Conservation (phyloP, 345 rosid species). For the Gossypium anomalum region DNA sequence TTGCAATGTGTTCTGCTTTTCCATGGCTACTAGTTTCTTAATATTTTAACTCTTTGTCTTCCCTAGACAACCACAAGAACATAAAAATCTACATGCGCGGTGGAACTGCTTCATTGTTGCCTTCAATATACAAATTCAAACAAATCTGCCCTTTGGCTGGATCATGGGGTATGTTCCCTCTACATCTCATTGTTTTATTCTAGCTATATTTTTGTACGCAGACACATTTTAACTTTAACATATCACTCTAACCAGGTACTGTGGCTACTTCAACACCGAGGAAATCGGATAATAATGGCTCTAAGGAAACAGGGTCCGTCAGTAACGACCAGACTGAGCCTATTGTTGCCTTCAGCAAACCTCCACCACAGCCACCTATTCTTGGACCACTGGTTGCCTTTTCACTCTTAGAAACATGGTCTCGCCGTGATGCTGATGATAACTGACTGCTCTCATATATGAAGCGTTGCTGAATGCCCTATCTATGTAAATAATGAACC, state of each 20-base stretch:
- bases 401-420: constrained; percentile 45
- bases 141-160: constrained; percentile 26
- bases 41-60: not conserved
- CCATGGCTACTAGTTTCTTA: not conserved
- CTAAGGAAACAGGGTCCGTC: constrained; percentile 13
- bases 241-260: constrained; percentile 25
- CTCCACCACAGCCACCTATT: constrained; percentile 45
- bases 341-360: constrained; percentile 49
- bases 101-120: constrained; percentile 23
- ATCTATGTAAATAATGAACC: not conserved
- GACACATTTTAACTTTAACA: not conserved
- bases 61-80: not conserved
- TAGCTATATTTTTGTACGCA: not conserved
- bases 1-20: not conserved
- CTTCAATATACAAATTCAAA: constrained; percentile 30
- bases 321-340: constrained; percentile 38
- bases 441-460: constrained; percentile 16
- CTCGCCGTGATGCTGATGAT: constrained; percentile 37
- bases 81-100: constrained; percentile 22
- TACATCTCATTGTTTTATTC: not conserved
- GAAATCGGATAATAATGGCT: constrained; percentile 27
- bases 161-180: constrained; percentile 31
- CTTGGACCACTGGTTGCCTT: constrained; percentile 53
- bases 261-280: constrained; percentile 40
- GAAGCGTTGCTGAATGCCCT: not conserved